Percentiles rank a stretch among this genome's conserved stretches.
Evolutionary conservation across 768 basidiomycete species (phyloP).

Genomic region (Galerina marginata): DNA sequence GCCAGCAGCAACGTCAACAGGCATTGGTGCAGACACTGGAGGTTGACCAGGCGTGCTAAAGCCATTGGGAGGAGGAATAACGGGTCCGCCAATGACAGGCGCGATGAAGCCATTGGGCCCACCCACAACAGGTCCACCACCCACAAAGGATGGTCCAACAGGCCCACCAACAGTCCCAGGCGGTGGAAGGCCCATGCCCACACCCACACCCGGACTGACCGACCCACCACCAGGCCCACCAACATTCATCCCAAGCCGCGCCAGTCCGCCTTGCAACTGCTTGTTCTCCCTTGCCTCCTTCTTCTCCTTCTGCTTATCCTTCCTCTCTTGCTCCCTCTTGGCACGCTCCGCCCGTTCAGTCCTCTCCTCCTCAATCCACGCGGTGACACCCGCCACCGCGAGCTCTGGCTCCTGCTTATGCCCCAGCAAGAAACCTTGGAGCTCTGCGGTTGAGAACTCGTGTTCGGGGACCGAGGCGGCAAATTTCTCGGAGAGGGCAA

Average conservation of each 20-base stretch:
- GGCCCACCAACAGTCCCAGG: neutral
- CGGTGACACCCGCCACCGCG: conserved; percentile 36
- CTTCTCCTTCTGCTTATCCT: neutral
- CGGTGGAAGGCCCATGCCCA: neutral
- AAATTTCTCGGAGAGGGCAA: conserved; percentile 45
- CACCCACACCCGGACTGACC: neutral
- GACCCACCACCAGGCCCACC: neutral
- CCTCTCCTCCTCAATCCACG: conserved; percentile 48
- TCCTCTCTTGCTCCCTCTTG: conserved; percentile 35
- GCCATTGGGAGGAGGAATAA: neutral
- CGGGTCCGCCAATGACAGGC: neutral
- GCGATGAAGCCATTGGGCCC: neutral
- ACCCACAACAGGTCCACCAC: neutral
- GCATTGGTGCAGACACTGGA: neutral
- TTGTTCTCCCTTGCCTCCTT: neutral
- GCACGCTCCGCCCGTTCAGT: conserved; percentile 37
- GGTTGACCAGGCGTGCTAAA: neutral
- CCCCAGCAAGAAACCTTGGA: conserved; percentile 62
- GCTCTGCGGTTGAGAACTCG: conserved; percentile 63
- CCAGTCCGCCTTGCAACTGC: neutral
- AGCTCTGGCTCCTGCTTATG: conserved; percentile 43
- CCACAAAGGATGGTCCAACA: neutral
- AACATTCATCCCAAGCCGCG: conserved; percentile 1
- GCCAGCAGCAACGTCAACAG: neutral
- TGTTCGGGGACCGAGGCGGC: conserved; percentile 45